These are phyloP conservation scores for Termitomyces bulborhizus DNA, from an alignment of 768 basidiomycete genomes.

Conservation along the genomic window DNA sequence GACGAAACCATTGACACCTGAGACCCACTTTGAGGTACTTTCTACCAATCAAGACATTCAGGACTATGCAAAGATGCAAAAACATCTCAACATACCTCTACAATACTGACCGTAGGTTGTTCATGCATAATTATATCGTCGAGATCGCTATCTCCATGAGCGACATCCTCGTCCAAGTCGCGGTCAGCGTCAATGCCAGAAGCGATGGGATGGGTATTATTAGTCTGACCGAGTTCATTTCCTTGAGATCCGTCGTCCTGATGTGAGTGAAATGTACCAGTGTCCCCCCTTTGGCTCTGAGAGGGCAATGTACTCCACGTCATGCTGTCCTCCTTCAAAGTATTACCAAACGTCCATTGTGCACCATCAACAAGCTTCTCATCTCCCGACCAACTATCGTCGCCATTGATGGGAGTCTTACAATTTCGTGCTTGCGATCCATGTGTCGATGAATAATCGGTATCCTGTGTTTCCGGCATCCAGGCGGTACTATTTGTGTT, in stretches of 20 bases:
- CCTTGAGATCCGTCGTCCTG: slow-evolving; percentile 4
- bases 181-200: slow-evolving; percentile 34
- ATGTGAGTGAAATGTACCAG: slow-evolving; percentile 22
- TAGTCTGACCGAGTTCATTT: slow-evolving; percentile 12
- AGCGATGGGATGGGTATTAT: slow-evolving; percentile 20
- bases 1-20: slow-evolving; percentile 52
- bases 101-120: slow-evolving; percentile 30
- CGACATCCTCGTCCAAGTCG: slow-evolving; percentile 5
- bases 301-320: slow-evolving; percentile 73
- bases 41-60: slow-evolving; percentile 13
- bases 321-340: slow-evolving; percentile 58
- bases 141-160: slow-evolving; percentile 26
- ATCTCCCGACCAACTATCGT: slow-evolving; percentile 74
- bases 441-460: slow-evolving; percentile 35
- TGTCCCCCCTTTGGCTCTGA: slow-evolving; percentile 45
- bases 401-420: slow-evolving; percentile 39
- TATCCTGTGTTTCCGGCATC: slow-evolving; percentile 58
- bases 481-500: slow-evolving; percentile 41
- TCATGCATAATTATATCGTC: slow-evolving; percentile 35
- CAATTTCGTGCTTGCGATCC: slow-evolving; percentile 29
- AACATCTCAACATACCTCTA: slow-evolving; percentile 32
- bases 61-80: not conserved
- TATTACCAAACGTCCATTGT: slow-evolving; percentile 57
- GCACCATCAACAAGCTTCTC: slow-evolving; percentile 52
- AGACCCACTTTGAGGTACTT: slow-evolving; percentile 38